phyloP scores from a whole-genome alignment of 306 rosid genomes.

The Coriaria nepalensis region DNA sequence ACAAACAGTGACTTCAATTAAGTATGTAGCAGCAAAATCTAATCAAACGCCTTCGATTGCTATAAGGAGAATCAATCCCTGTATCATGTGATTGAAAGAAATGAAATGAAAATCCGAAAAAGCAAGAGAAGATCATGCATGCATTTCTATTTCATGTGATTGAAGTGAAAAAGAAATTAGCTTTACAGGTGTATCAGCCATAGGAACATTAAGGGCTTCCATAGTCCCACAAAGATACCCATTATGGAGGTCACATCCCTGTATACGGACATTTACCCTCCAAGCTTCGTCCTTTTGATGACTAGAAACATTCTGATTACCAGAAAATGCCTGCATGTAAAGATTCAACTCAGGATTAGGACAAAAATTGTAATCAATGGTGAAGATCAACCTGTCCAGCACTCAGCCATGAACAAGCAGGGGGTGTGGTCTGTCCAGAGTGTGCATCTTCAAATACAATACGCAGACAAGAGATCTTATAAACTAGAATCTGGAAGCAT shows the following conservation, averaged over 20 bases:
- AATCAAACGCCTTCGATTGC: too few relatives aligned
- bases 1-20: too few relatives aligned
- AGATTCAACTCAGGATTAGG: too few relatives aligned
- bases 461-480: constrained; percentile 7
- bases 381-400: constrained; percentile 63
- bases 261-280: constrained; percentile 90
- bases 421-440: constrained; percentile 41
- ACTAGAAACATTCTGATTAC: constrained; percentile 82
- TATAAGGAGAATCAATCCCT: too few relatives aligned
- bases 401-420: constrained; percentile 55
- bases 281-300: constrained; percentile 85
- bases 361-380: constrained; percentile 11
- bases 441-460: constrained; percentile 33
- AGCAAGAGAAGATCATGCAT: too few relatives aligned
- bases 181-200: constrained; percentile 95
- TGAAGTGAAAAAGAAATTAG: too few relatives aligned
- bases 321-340: constrained; percentile 83
- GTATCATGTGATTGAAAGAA: too few relatives aligned
- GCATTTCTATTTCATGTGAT: too few relatives aligned
- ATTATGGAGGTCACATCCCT: constrained; percentile 89
- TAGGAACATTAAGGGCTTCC: constrained; percentile 97
- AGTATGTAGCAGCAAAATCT: too few relatives aligned
- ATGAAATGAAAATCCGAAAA: too few relatives aligned
- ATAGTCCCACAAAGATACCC: constrained; percentile 94
- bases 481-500: constrained; percentile 1